These are phyloP conservation scores for Periconia digitata DNA, from an alignment of 2,329 filamentous ascomycete genomes.

Conservation along the genomic window DNA sequence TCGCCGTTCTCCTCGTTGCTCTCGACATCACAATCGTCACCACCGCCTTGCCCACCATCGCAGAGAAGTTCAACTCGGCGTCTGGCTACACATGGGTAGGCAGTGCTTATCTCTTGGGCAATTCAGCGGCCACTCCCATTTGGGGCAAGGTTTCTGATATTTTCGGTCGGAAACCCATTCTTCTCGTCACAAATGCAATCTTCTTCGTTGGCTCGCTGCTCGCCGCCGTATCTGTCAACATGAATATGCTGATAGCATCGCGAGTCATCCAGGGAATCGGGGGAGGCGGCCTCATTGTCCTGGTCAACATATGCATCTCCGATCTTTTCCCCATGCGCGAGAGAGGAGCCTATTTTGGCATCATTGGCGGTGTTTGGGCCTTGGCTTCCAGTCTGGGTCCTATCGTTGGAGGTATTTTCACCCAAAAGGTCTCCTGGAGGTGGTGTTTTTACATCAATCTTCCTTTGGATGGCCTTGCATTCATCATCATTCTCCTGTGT, in stretches of 20 bases:
- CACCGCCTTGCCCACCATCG: constrained; percentile 63
- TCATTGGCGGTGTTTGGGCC: constrained; percentile 69
- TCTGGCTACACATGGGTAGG: constrained; percentile 58
- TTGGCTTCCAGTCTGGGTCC: constrained; percentile 67
- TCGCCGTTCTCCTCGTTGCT: constrained; percentile 62
- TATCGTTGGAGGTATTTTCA: constrained; percentile 67
- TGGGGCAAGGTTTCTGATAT: constrained; percentile 70
- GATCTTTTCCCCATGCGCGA: constrained; percentile 64
- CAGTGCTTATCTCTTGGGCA: constrained; percentile 53
- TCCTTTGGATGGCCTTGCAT: constrained; percentile 61
- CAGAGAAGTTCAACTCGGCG: constrained; percentile 53
- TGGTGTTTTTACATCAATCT: constrained; percentile 64
- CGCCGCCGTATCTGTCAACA: constrained; percentile 59
- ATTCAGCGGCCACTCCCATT: constrained; percentile 55
- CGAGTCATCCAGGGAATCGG: constrained; percentile 65
- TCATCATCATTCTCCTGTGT: constrained; percentile 60
- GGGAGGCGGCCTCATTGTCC: constrained; percentile 63
- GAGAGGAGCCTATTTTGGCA: constrained; percentile 63
- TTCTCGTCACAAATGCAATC: constrained; percentile 61
- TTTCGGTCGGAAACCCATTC: constrained; percentile 65
- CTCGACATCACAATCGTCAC: constrained; percentile 66
- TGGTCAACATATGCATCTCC: constrained; percentile 65
- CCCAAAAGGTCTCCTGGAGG: constrained; percentile 63
- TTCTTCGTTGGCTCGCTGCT: constrained; percentile 66
- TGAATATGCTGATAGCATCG: constrained; percentile 64